Evolutionary conservation across 306 rosid genomes (phyloP).

Genomic region (Cucumis hystrix): DNA sequence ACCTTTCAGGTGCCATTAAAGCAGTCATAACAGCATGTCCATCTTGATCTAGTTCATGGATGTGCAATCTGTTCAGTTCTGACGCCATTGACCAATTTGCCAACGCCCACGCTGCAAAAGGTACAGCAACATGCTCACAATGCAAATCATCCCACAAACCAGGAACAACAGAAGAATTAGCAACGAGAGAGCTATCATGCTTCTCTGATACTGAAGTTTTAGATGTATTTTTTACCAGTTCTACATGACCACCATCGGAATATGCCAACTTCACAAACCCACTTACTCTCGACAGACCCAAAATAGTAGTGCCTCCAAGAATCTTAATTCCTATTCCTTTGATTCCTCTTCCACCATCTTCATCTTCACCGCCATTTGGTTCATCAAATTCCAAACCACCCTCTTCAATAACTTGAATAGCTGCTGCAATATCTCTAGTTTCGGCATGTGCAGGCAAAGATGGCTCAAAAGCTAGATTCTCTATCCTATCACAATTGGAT

Average conservation of each 20-base stretch:
- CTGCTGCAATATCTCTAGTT: conserved; percentile 79
- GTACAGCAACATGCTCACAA: conserved; percentile 91
- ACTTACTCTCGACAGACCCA: conserved; percentile 57
- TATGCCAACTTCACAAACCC: conserved; percentile 28
- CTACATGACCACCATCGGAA: conserved; percentile 19
- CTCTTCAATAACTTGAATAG: conserved; percentile 77
- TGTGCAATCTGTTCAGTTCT: conserved; percentile 48
- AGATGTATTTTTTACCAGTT: conserved; percentile 15
- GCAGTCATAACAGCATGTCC: conserved; percentile 87
- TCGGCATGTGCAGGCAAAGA: conserved; percentile 70
- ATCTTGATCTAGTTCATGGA: conserved; percentile 78
- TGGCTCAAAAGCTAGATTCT: conserved; percentile 44
- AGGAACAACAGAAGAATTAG: conserved; percentile 60
- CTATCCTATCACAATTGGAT: conserved; percentile 61
- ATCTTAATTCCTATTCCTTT: conserved; percentile 81
- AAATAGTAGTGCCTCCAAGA: conserved; percentile 65
- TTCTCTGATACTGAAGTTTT: conserved; percentile 21
- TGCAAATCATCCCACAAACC: conserved; percentile 99
- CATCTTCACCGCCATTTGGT: conserved; percentile 35
- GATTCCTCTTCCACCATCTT: conserved; percentile 44
- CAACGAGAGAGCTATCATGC: conserved; percentile 21
- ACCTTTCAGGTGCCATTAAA: conserved; percentile 88
- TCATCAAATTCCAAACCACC: conserved; percentile 80
- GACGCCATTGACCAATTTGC: conserved; percentile 92
- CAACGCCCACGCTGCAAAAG: conserved; percentile 96